Base-by-base conservation (phyloP, 352 stramenopile genomes). In the Globisporangium nagaii region DNA sequence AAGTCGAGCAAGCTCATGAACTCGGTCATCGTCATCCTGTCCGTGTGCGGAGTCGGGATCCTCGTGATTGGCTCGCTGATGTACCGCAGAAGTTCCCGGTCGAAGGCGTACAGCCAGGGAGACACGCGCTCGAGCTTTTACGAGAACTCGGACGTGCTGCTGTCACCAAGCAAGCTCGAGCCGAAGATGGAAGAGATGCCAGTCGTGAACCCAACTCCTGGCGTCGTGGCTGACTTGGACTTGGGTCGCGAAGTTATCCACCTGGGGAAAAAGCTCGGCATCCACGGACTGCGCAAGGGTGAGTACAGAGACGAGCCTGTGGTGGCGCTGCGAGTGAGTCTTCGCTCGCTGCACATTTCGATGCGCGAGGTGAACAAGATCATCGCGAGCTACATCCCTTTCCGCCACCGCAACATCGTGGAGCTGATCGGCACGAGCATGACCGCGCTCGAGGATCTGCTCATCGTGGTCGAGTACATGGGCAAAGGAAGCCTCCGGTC, bases 391-490 rank as follows among this genome's bases (percentile, higher is more conserved):
- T 87, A 82, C 53, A 61, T 70, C 32, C 73, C 74, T 27, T 63
- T 94, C 41, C 75, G 71, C 4, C 84, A 94, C 54, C 60, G 65
- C 24, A 84, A 90, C 58, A 66, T 94, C 13, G 70, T 87, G 41
- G 56, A 69, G 19, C 90, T 92, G 44, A 28, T 91, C 44, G 84
- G 84, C 1, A 70, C 75, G 30, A 81, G 70, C 45, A 73, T 73
- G 50, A 83, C 65, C 3, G 64, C 72, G 27, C 54, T 72, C n/a
- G 75, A 84, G 37, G 75, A 90, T 22, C 62, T 86, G 3, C 67
- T 87, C 32, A 68, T 93, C 32, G 78, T 89, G 2, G 78, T 83
- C 44, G 84, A 92, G 52, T 78, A 80, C 55, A 91, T 94, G 77
- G 46, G 68, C n/a, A 82, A 82, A 39, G 81, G 84, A 8, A 87